Conservation (phyloP, 352 stramenopile species). For the Phytopythium helicoides region DNA sequence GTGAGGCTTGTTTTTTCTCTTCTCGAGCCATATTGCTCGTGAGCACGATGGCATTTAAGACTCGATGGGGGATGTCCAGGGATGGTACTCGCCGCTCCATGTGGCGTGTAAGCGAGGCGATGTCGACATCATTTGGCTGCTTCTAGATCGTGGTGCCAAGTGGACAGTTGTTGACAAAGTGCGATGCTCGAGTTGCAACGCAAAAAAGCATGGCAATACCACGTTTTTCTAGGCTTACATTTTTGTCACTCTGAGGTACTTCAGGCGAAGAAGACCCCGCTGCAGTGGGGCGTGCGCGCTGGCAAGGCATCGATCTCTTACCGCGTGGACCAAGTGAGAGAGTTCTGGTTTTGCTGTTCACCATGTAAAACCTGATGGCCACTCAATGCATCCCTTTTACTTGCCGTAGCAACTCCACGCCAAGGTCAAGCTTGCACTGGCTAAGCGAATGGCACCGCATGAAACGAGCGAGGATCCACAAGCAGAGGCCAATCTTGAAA, state of each 20-base stretch:
- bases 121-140: conserved; percentile 57
- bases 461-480: not conserved
- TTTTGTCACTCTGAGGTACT: too few relatives aligned
- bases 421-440: conserved; percentile 25
- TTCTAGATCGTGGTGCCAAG: conserved; percentile 57
- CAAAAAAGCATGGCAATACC: too few relatives aligned
- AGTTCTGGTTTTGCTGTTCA: not conserved
- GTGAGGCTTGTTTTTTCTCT: conserved; percentile 13
- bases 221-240: too few relatives aligned
- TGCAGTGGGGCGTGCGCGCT: conserved; percentile 66
- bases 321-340: conserved; percentile 61
- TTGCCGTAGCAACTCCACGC: conserved; percentile 42
- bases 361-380: not conserved
- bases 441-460: conserved; percentile 9
- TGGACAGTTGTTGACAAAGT: conserved; percentile 67
- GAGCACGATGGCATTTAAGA: not conserved
- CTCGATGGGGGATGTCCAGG: conserved; percentile 34
- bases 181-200: too few relatives aligned
- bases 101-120: conserved; percentile 68
- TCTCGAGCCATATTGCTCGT: not conserved
- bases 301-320: conserved; percentile 74
- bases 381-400: not conserved
- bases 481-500: too few relatives aligned
- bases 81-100: conserved; percentile 78
- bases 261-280: conserved; percentile 56